Evolutionary conservation across 2,329 filamentous ascomycete genomes (phyloP).

Genomic region (Zymoseptoria brevis): DNA sequence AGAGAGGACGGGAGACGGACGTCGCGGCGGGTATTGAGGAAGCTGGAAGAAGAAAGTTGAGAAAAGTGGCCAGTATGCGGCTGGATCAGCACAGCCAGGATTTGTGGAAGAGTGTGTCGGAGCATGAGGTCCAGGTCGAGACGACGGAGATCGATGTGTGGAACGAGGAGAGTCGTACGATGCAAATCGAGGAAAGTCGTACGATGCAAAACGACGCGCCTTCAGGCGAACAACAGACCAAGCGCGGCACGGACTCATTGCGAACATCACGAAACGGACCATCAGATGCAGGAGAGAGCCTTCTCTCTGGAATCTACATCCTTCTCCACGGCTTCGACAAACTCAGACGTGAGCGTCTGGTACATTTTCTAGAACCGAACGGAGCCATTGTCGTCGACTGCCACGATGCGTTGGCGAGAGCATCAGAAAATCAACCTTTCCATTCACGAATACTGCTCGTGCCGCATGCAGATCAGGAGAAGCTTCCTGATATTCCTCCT

Average conservation of each 20-base stretch:
- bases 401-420: conserved; percentile 15
- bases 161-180: conserved; percentile 16
- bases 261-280: background rate
- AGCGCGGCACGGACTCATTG: background rate
- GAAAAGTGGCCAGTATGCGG: conserved; percentile 79
- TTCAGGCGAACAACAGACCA: background rate
- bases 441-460: conserved; percentile 22
- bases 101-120: conserved; percentile 84
- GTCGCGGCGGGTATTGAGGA: conserved; percentile 7
- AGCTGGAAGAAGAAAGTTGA: conserved; percentile 66
- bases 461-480: conserved; percentile 24
- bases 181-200: conserved; percentile 8
- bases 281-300: conserved; percentile 7
- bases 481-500: conserved; percentile 20
- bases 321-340: conserved; percentile 23
- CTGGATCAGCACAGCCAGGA: conserved; percentile 70
- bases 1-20: conserved; percentile 47
- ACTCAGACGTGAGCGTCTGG: conserved; percentile 14
- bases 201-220: conserved; percentile 2
- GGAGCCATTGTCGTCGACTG: conserved; percentile 24
- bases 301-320: conserved; percentile 26
- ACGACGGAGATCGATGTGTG: conserved; percentile 19
- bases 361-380: conserved; percentile 21
- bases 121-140: conserved; percentile 22
- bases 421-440: conserved; percentile 13